Base-by-base conservation (phyloP, 495 filamentous ascomycete species). In the Penicillium cataractarum region DNA sequence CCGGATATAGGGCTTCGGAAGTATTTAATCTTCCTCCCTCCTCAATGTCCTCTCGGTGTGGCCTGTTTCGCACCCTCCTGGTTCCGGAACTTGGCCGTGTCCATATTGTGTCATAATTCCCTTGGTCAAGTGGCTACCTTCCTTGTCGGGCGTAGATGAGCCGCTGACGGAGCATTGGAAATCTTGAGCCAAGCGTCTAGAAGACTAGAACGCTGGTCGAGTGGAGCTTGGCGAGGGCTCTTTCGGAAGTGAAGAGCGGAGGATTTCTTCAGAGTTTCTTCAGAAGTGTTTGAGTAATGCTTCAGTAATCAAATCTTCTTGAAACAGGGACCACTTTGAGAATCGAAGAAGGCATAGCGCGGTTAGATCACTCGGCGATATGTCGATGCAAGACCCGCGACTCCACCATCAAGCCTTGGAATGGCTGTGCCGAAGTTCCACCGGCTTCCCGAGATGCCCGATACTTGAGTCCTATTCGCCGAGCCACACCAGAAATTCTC, bases 61-160 rank as follows among this genome's bases (percentile, higher is more conserved):
- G 57, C 29, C 57, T 51, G 46, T 59, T 35, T 37, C 46, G n/a
- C 44, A 46, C 42, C 8, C 29, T 35, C 26, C 21, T 15, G 32
- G n/a, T 19, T 35, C 37, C 57, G 42, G 57, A 24, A 27, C 57
- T 32, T 46, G 19, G 42, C 31, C 31, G 57, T 62, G 13, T 32
- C 49, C 55, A 63, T 33, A 49, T 44, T 54, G 26, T 63, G 61
- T 59, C 55, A 63, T 63, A 40, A 53, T 32, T 55, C 35, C 51
- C 46, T 51, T 35, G 19, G 39, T 31, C 35, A 19, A 52, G 50
- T 48, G 55, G 27, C 49, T 24, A 59, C 55, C 49, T 63, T 55
- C 61, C 61, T 21, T 27, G 49, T 63, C 29, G 27, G 61, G 55
- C 29, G 21, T 54, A 59, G 57, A 39, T 46, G 49, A 58, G 21